phyloP scores from a whole-genome alignment of 202 grass and related monocot genomes.

The Setaria italica region DNA sequence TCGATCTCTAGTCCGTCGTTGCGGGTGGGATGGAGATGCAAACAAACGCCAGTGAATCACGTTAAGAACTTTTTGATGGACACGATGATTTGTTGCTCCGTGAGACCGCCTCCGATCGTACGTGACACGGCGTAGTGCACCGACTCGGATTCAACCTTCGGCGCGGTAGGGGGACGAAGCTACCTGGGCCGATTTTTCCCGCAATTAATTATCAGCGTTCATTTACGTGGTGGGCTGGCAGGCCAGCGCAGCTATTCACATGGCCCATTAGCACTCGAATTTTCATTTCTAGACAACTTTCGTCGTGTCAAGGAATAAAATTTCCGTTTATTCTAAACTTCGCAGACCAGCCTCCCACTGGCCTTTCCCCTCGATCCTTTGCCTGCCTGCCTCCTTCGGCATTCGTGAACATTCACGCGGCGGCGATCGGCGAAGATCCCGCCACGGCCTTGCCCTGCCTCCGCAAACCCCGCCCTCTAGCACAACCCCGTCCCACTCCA shows the following conservation, averaged over 20 bases:
- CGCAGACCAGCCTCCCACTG: neutral
- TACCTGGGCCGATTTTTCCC: neutral
- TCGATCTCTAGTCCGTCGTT: neutral
- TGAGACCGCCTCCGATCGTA: neutral
- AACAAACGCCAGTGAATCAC: neutral
- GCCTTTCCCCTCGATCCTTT: neutral
- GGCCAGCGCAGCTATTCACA: neutral
- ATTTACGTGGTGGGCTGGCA: neutral
- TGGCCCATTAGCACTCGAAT: neutral
- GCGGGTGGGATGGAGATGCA: neutral
- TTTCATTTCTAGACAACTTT: neutral
- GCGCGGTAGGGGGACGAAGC: neutral
- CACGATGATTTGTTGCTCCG: neutral
- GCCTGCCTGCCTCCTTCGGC: neutral
- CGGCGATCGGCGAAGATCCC: constrained; percentile 15
- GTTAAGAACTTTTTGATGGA: neutral
- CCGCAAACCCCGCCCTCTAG: neutral
- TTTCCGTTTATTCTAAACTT: neutral
- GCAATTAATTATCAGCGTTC: neutral
- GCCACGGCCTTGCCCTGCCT: neutral
- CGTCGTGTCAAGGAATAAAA: too few species aligned
- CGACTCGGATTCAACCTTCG: neutral
- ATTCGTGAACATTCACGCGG: neutral
- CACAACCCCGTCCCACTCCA: neutral
- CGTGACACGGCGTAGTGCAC: neutral